Evolutionary conservation across 306 rosid species (phyloP).

Genomic region (Myrica gale): DNA sequence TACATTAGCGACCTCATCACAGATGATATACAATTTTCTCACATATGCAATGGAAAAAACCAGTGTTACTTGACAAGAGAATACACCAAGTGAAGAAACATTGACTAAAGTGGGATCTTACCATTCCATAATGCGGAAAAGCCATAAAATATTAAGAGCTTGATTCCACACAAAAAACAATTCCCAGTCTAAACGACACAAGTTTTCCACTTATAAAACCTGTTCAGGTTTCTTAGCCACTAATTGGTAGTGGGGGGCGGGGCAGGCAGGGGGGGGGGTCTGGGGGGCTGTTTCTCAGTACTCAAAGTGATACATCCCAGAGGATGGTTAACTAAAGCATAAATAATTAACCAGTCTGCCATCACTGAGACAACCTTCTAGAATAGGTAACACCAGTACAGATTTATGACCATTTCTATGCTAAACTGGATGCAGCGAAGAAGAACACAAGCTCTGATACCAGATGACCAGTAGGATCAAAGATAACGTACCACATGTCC

Average conservation of each 20-base stretch:
- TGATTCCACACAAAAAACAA: background rate
- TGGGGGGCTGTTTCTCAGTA: background rate
- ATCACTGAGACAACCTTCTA: constrained; percentile 2
- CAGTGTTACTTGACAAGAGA: background rate
- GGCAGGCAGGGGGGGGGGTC: too few relatives aligned
- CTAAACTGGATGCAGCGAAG: background rate
- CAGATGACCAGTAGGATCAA: constrained; percentile 24
- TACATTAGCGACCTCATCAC: constrained; percentile 13
- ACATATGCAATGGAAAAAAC: constrained; percentile 10
- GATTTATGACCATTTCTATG: background rate
- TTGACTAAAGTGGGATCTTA: background rate
- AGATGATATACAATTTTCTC: constrained; percentile 6
- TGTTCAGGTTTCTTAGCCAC: background rate
- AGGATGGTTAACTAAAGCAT: background rate
- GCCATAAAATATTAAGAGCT: background rate
- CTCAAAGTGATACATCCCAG: background rate
- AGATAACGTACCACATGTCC: constrained; percentile 92
- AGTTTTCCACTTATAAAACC: background rate
- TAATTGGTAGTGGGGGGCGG: background rate
- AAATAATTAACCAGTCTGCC: constrained; percentile 1
- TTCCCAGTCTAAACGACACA: background rate
- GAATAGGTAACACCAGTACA: background rate
- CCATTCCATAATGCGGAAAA: background rate
- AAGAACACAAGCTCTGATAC: constrained; percentile 17
- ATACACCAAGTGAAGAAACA: background rate